phyloP scores from a whole-genome alignment of 2,329 filamentous ascomycete species.

The Apiospora kogelbergensis region DNA sequence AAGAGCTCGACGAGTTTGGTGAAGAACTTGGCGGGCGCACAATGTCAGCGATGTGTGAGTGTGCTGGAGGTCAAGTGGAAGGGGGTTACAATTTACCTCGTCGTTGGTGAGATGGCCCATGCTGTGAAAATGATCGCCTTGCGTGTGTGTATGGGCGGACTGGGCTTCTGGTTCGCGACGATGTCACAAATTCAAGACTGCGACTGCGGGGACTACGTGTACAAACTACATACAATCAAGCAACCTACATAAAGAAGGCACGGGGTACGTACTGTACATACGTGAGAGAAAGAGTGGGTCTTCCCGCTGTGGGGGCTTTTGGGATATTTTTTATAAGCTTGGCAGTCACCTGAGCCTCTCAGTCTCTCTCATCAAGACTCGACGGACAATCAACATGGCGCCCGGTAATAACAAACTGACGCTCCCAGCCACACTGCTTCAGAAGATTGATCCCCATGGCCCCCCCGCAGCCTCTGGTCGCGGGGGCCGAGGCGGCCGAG shows the following conservation, averaged over 20 bases:
- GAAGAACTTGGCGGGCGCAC: conserved; percentile 64
- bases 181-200: not conserved
- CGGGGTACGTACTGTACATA: no score
- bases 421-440: conserved; percentile 43
- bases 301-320: conserved; percentile 18
- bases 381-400: not conserved
- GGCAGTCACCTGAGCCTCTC: not conserved
- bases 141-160: not conserved
- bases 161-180: not conserved
- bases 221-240: not conserved
- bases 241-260: no score
- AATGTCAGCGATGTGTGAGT: not conserved
- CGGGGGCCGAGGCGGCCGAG: conserved; percentile 18
- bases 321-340: conserved; percentile 1
- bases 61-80: not conserved
- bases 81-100: conserved; percentile 48
- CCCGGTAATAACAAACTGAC: conserved; percentile 35
- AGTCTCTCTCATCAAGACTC: not conserved
- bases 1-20: conserved; percentile 67
- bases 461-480: conserved; percentile 15
- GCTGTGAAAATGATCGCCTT: conserved; percentile 17
- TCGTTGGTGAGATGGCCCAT: conserved; percentile 59
- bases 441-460: conserved; percentile 38
- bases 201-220: no score
- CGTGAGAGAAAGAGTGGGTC: conserved; percentile 13